Base-by-base conservation (phyloP, 768 basidiomycete genomes). In the Suillus hirtellus region DNA sequence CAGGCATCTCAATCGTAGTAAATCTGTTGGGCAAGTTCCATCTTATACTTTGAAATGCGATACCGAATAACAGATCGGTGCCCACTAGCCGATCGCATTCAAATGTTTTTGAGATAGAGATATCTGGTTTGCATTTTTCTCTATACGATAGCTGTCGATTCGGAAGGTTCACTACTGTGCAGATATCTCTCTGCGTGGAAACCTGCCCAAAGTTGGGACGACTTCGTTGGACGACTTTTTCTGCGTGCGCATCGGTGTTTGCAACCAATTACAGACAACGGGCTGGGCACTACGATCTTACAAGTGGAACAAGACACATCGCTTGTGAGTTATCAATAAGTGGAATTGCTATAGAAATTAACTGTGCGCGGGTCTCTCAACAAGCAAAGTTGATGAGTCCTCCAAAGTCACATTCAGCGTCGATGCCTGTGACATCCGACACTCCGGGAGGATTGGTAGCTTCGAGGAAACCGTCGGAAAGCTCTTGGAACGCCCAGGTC, bases 221-320 rank as follows among this genome's bases (percentile, higher is more conserved):
- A 12, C 19, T n/a, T 53, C 34, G 6, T 53, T 19, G 52, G 52
- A 53, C 19, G 52, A 53, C 34, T 53, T 53, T 53, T 53, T 53
- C 19, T n/a, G 52, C 19, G 52, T 53, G 52, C 52, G 52, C 3
- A 35, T 53, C 52, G n/a, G 52, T 35, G 52, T 35, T 53, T 35
- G 34, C 52, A n/a, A 37, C 19, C 52, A 53, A 19, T 19, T 53
- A 19, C 31, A 5, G 19, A 53, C 52, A 35, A 53, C 52, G n/a
- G 52, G 52, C 19, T 53, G 52, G 52, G 31, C 52, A n/a, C 35
- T 53, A n/a, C 52, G 52, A 37, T 34, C 52, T 7, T 53, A 53
- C 31, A 53, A 53, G 34, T 53, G 52, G 52, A n/a, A n/a, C 52
- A 35, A 53, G 34, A 35, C 19, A 10, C 19, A 53, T n/a, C 35